Percentiles rank a stretch among this genome's conserved stretches.
Conservation (phyloP, 2,329 filamentous ascomycete species). For the Beauveria asiatica region DNA sequence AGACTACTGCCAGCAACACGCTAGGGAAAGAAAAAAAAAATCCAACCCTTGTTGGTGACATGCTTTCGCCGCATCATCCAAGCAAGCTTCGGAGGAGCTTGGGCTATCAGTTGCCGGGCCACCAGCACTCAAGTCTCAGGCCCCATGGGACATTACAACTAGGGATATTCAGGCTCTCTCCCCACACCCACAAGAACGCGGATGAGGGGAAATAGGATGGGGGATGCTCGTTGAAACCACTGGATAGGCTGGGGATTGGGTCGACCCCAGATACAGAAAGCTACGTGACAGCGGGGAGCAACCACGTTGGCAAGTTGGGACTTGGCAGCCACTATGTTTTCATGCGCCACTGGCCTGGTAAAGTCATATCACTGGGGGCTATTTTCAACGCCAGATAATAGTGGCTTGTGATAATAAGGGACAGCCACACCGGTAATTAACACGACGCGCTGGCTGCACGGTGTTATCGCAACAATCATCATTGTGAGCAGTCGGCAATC, state of each 20-base stretch:
- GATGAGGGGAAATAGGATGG: background rate
- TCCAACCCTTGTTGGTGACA: background rate
- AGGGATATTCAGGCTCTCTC: background rate
- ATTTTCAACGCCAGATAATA: background rate
- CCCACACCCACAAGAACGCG: background rate
- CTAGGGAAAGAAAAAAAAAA: background rate
- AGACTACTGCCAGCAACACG: background rate
- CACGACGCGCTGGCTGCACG: background rate
- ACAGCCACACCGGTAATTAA: conserved; percentile 1
- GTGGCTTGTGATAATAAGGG: conserved; percentile 1
- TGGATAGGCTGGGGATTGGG: conserved; percentile 4
- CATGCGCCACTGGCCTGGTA: background rate
- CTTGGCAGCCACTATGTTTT: background rate
- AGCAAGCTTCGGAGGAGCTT: background rate
- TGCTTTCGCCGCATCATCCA: background rate
- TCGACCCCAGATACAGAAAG: background rate
- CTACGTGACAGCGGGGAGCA: conserved; percentile 11
- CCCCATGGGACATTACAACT: background rate
- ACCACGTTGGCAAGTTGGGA: background rate
- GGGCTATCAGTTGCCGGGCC: background rate
- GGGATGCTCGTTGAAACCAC: conserved; percentile 2
- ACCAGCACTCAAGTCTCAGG: background rate
- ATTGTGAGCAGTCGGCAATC: background rate
- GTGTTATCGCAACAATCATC: background rate
- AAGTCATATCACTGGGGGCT: background rate